Percentiles rank a stretch among this genome's conserved stretches.
Evolutionary conservation across 2,329 filamentous ascomycete genomes (phyloP).

Genomic region (Albophoma yamanashiensis): DNA sequence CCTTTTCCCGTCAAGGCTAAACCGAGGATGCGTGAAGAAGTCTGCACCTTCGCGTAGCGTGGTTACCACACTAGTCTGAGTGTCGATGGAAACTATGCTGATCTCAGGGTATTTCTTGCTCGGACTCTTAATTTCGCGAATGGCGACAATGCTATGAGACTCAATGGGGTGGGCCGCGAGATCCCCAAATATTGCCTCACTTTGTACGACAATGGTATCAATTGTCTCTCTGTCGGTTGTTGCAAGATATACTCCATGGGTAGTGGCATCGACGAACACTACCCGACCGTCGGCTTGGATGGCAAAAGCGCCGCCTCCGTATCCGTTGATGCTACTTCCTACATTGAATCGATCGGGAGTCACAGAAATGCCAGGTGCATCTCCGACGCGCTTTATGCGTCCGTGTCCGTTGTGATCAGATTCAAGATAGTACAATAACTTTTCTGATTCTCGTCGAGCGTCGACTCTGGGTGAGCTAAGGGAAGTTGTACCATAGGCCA

Average conservation of each 20-base stretch:
- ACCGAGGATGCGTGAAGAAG: background rate
- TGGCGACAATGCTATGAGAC: background rate
- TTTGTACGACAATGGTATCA: background rate
- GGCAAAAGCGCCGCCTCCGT: background rate
- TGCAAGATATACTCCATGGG: background rate
- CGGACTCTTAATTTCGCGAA: background rate
- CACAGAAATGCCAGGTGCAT: background rate
- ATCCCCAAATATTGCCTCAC: background rate
- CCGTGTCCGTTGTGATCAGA: background rate
- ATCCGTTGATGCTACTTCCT: background rate
- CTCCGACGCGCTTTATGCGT: background rate
- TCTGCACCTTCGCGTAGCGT: background rate
- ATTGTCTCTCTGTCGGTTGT: background rate
- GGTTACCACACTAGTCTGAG: background rate
- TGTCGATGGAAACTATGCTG: background rate
- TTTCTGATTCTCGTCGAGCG: background rate
- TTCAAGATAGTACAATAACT: background rate
- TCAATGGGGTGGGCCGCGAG: background rate
- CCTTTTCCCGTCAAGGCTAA: background rate
- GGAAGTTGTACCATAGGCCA: background rate
- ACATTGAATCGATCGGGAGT: background rate
- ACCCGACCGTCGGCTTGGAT: background rate
- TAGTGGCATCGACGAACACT: background rate
- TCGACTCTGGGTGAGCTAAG: background rate
- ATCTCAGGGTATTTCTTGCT: background rate